Conservation (phyloP, 106 monocot genomes). For the Chionographis japonica region DNA sequence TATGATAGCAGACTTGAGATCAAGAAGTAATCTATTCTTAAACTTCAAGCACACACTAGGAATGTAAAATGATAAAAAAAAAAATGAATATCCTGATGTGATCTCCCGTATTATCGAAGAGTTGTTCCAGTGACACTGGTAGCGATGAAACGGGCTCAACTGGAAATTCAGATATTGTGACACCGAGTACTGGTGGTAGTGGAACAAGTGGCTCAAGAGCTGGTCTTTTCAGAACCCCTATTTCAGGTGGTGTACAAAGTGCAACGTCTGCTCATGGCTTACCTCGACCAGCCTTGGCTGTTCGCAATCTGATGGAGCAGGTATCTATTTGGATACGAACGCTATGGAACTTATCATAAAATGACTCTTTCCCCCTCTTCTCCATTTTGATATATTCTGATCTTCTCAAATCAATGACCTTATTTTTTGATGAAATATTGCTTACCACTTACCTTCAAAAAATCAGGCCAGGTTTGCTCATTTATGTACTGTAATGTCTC, state of each 20-base stretch:
- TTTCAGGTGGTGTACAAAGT: conserved; percentile 95
- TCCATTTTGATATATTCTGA: too few relatives aligned
- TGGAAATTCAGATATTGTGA: conserved; percentile 9
- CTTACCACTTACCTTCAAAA: background rate
- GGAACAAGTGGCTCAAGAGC: conserved; percentile 60
- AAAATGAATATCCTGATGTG: background rate
- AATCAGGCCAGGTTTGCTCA: conserved; percentile 86
- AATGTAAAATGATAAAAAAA: background rate
- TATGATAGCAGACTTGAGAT: background rate
- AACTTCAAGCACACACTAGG: background rate
- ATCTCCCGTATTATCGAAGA: conserved; percentile 15
- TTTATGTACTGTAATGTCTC: conserved; percentile 88
- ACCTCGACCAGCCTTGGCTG: conserved; percentile 90
- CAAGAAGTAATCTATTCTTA: background rate
- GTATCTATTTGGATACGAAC: conserved; percentile 5
- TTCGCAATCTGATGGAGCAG: conserved; percentile 98
- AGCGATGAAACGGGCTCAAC: conserved; percentile 7
- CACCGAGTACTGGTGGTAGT: conserved; percentile 8
- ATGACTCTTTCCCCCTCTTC: too few relatives aligned
- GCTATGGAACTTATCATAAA: too few relatives aligned
- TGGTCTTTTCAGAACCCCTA: conserved; percentile 88
- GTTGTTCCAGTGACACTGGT: conserved; percentile 7
- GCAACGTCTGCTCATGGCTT: conserved; percentile 92
- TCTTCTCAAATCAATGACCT: too few relatives aligned
- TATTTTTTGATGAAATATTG: background rate